These are phyloP conservation scores for Clarireedia hainanense DNA, from an alignment of 2,329 filamentous ascomycete genomes.

Conservation along the genomic window DNA sequence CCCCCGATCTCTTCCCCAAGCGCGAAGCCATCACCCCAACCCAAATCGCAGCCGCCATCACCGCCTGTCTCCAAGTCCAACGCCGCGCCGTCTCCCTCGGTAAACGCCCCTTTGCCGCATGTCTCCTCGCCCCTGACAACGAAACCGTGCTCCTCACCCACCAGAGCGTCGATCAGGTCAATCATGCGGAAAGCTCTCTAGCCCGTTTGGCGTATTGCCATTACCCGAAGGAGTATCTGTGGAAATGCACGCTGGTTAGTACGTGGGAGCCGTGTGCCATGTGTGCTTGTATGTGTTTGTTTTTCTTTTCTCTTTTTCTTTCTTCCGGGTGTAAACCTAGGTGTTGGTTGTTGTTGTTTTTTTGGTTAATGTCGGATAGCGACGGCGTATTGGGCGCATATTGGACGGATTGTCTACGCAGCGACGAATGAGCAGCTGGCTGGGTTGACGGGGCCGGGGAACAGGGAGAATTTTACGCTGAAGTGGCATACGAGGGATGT, in stretches of 20 bases:
- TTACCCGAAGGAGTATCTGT: conserved; percentile 40
- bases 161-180: conserved; percentile 43
- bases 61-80: conserved; percentile 36
- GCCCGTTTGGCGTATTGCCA: conserved; percentile 41
- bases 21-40: conserved; percentile 31
- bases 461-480: conserved; percentile 45
- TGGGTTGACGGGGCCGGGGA: conserved; percentile 38
- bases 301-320: not conserved
- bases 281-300: conserved; percentile 33
- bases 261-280: conserved; percentile 50
- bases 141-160: conserved; percentile 40
- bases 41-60: conserved; percentile 35
- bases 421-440: conserved; percentile 40
- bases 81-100: conserved; percentile 35
- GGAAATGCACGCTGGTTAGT: conserved; percentile 41
- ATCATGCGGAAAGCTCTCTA: conserved; percentile 42
- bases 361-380: conserved; percentile 14
- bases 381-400: conserved; percentile 44
- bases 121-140: conserved; percentile 42
- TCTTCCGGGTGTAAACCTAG: too few species aligned
- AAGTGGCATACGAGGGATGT: conserved; percentile 40
- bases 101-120: conserved; percentile 42
- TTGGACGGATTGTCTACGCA: conserved; percentile 43
- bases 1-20: conserved; percentile 30
- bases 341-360: too few species aligned